Evolutionary conservation across 208 protist species (phyloP).

Genomic region (Trypanosoma melophagium): DNA sequence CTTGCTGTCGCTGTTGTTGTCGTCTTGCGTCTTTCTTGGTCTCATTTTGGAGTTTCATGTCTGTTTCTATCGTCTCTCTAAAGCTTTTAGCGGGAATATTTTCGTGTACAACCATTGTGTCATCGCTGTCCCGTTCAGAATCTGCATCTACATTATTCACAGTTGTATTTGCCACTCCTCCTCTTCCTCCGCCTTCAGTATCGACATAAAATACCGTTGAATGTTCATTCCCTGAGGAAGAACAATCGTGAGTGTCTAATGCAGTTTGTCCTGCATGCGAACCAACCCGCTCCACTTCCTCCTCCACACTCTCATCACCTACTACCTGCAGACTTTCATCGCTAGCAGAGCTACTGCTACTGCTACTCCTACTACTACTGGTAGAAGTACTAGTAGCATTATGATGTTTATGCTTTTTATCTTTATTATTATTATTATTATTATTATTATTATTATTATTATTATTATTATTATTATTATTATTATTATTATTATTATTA

Average conservation of each 20-base stretch:
- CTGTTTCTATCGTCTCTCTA: neutral
- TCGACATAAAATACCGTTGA: neutral
- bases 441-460: neutral
- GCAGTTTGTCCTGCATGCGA: neutral
- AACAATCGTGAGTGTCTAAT: neutral
- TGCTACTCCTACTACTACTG: too few relatives aligned
- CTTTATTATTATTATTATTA: too few relatives aligned
- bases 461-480: neutral
- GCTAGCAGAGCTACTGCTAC: too few relatives aligned
- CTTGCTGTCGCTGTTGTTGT: neutral
- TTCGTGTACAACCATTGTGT: constrained; percentile 15
- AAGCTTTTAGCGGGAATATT: constrained; percentile 10
- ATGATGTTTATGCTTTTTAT: too few relatives aligned
- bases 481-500: neutral
- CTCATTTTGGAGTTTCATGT: constrained; percentile 8
- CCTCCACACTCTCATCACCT: neutral
- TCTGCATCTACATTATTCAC: neutral
- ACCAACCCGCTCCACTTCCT: neutral
- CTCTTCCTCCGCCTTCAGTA: neutral
- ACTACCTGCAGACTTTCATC: too few relatives aligned
- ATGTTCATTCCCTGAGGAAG: neutral
- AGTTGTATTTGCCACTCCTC: neutral
- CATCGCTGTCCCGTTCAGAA: neutral
- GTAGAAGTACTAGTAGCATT: too few relatives aligned
- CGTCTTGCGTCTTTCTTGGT: neutral